A percentile compares a stretch with the other conserved stretches of the same genome.
phyloP scores from a whole-genome alignment of 805 yeast genomes.

The Candida wancherniae region DNA sequence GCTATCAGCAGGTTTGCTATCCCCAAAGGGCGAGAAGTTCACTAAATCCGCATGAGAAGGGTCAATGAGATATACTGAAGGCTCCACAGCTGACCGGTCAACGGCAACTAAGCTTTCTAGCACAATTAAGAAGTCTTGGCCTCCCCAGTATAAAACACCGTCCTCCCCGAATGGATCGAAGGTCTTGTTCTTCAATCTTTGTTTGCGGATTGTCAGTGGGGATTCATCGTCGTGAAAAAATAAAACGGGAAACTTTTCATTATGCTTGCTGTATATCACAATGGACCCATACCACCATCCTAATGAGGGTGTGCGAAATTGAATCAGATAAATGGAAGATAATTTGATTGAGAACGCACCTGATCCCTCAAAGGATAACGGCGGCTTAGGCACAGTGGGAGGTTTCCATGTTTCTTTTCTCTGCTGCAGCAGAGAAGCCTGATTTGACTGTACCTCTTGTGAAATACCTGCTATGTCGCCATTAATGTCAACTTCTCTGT shows the following conservation, averaged over 20 bases:
- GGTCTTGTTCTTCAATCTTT: slow-evolving; percentile 51
- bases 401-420: slow-evolving; percentile 10
- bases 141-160: slow-evolving; percentile 81
- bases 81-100: slow-evolving; percentile 67
- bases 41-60: slow-evolving; percentile 66
- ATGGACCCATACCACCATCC: slow-evolving; percentile 94
- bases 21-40: slow-evolving; percentile 44
- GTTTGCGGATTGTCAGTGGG: slow-evolving; percentile 64
- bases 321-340: slow-evolving; percentile 66
- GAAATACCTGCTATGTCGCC: slow-evolving; percentile 19
- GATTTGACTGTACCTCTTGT: slow-evolving; percentile 20
- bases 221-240: slow-evolving; percentile 92
- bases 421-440: slow-evolving; percentile 14
- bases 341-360: slow-evolving; percentile 60
- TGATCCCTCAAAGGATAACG: slow-evolving; percentile 31
- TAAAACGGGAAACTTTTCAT: slow-evolving; percentile 70
- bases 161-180: slow-evolving; percentile 70
- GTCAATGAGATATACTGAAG: slow-evolving; percentile 68
- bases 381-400: slow-evolving; percentile 46
- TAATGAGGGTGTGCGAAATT: slow-evolving; percentile 74
- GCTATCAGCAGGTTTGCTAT: not conserved
- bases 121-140: slow-evolving; percentile 62
- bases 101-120: slow-evolving; percentile 54
- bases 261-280: slow-evolving; percentile 62
- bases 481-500: slow-evolving; percentile 46